These are phyloP conservation scores for Scenedesmus sp. DNA, from an alignment of 163 green algal species.

Conservation along the genomic window DNA sequence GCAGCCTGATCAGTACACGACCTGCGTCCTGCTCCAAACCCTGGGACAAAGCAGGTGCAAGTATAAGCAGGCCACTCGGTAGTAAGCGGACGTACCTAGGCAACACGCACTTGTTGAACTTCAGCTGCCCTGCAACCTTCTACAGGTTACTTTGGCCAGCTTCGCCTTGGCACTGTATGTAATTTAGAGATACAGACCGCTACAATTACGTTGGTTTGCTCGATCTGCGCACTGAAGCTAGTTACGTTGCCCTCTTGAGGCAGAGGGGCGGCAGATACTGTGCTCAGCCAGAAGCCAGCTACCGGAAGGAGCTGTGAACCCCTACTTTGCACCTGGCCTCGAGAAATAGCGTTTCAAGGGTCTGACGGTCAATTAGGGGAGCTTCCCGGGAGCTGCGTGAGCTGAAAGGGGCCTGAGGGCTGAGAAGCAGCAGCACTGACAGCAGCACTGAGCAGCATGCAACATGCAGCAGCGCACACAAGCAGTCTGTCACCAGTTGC, in stretches of 20 bases:
- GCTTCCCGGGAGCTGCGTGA: not conserved
- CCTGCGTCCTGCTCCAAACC: not conserved
- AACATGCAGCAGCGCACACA: slow-evolving; percentile 8
- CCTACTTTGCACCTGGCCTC: not conserved
- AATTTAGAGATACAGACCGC: not conserved
- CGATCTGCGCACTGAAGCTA: not conserved
- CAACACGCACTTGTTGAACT: not conserved
- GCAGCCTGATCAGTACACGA: not conserved
- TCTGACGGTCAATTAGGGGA: too few species aligned
- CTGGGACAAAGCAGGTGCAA: not conserved
- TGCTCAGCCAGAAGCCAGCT: not conserved
- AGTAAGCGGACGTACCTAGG: not conserved
- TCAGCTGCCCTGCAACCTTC: not conserved
- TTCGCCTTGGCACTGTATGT: not conserved
- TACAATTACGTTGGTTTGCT: not conserved
- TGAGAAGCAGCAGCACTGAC: not conserved
- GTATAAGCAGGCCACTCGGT: not conserved
- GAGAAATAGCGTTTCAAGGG: too few species aligned
- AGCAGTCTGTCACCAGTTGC: slow-evolving; percentile 50
- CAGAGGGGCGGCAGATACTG: not conserved
- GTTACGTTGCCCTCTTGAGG: not conserved
- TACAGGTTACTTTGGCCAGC: not conserved
- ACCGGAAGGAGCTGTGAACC: not conserved
- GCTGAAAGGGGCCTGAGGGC: not conserved
- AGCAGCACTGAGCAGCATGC: not conserved